These are phyloP conservation scores for Penicilliopsis zonata DNA, from an alignment of 495 filamentous ascomycete genomes.

Conservation along the genomic window DNA sequence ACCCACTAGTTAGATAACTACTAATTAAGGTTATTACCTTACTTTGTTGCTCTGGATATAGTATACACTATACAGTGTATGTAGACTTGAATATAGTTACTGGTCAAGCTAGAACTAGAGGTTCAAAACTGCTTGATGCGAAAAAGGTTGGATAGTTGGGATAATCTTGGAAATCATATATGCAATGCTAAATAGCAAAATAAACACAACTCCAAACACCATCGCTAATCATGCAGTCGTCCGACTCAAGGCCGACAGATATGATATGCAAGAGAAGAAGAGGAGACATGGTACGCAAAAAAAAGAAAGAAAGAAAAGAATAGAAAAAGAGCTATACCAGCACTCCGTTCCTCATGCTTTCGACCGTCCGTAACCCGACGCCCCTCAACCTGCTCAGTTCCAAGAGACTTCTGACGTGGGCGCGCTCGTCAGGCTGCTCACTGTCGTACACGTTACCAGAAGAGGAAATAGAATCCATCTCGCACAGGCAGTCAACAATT, in stretches of 20 bases:
- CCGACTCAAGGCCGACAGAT: no score
- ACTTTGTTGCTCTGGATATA: no score
- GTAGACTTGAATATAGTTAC: background rate
- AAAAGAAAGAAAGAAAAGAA: constrained; percentile 1
- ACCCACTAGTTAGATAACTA: no score
- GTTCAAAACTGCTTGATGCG: background rate
- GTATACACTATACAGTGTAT: background rate
- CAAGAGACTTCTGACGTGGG: constrained; percentile 28
- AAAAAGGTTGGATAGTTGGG: background rate
- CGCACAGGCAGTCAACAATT: constrained; percentile 39
- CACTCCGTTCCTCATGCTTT: constrained; percentile 41
- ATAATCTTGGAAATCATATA: background rate
- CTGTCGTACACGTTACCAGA: constrained; percentile 8
- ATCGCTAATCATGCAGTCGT: constrained; percentile 8
- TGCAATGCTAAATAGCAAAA: constrained; percentile 1
- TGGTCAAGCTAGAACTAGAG: background rate
- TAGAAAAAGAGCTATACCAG: constrained; percentile 10
- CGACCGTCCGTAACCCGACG: constrained; percentile 38
- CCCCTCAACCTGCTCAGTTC: constrained; percentile 39
- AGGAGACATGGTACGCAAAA: background rate
- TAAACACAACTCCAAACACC: constrained; percentile 6
- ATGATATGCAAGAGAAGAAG: background rate
- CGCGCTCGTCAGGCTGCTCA: constrained; percentile 13
- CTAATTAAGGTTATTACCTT: no score
- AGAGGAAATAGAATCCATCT: constrained; percentile 24